phyloP scores from a whole-genome alignment of 345 rosid species.

The Arabis alpina region DNA sequence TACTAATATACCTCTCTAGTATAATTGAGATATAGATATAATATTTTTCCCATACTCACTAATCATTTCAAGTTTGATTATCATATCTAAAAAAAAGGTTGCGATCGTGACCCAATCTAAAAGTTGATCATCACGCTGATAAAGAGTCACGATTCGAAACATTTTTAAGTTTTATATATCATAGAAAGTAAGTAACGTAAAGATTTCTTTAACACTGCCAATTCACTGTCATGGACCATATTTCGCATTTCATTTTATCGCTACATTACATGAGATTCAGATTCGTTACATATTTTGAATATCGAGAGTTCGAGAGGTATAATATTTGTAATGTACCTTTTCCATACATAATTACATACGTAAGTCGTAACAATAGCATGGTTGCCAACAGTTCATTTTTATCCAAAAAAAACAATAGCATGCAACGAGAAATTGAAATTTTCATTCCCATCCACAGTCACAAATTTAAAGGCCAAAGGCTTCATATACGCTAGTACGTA shows the following conservation, averaged over 20 bases:
- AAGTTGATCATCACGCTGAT: conserved; percentile 40
- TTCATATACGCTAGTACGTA: too few relatives aligned
- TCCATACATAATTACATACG: too few relatives aligned
- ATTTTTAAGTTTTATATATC: background rate
- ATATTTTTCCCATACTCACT: conserved; percentile 27
- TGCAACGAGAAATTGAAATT: too few relatives aligned
- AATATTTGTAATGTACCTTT: too few relatives aligned
- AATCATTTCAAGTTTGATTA: conserved; percentile 36
- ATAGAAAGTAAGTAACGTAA: conserved; percentile 24
- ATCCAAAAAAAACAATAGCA: too few relatives aligned
- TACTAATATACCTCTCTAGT: too few relatives aligned
- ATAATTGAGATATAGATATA: conserved; percentile 2
- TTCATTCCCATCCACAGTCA: too few relatives aligned
- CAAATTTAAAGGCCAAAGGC: too few relatives aligned
- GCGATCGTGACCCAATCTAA: conserved; percentile 37
- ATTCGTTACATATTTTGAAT: background rate
- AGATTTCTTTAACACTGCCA: conserved; percentile 14
- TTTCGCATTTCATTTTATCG: background rate
- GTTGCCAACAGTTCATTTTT: too few relatives aligned
- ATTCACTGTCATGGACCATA: conserved; percentile 19
- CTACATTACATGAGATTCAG: conserved; percentile 13
- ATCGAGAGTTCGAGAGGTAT: too few relatives aligned
- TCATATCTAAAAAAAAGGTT: conserved; percentile 25
- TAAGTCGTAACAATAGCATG: too few relatives aligned
- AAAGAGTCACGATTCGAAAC: conserved; percentile 9